A percentile compares a stretch with the other conserved stretches of the same genome.
Conservation (phyloP, 2,329 filamentous ascomycete genomes). For the Cladosporium sp. region DNA sequence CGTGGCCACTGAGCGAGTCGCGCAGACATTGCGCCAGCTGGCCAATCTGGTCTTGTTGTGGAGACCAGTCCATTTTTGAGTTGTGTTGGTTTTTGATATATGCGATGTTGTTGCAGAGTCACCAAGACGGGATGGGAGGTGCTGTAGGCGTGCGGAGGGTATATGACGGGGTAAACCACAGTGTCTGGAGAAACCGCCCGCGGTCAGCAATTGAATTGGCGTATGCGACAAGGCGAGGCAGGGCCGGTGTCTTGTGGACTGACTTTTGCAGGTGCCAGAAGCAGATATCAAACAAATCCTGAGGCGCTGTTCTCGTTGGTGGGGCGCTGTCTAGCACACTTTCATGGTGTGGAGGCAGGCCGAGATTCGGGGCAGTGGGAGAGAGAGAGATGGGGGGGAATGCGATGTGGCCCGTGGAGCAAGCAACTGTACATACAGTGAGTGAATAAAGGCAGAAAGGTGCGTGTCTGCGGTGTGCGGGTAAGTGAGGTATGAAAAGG, state of each 20-base stretch:
- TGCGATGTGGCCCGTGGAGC: neutral
- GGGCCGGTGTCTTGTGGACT: neutral
- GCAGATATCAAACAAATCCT: slow-evolving; percentile 10
- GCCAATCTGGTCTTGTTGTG: slow-evolving; percentile 76
- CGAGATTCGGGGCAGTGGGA: neutral
- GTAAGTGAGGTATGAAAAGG: neutral
- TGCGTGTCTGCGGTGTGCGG: neutral
- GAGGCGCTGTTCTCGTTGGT: neutral
- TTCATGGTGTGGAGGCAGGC: neutral
- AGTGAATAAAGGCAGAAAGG: too few relatives aligned
- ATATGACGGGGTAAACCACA: neutral
- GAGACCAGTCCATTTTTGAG: slow-evolving; percentile 81
- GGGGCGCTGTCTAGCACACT: slow-evolving; percentile 4
- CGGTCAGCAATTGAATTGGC: neutral
- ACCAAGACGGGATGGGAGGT: neutral
- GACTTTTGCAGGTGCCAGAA: slow-evolving; percentile 4
- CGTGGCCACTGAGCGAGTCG: slow-evolving; percentile 83
- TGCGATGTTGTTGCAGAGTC: neutral
- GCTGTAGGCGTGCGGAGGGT: neutral
- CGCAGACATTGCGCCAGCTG: slow-evolving; percentile 85
- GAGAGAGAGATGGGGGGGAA: neutral
- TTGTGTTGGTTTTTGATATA: neutral
- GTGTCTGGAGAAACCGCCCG: neutral
- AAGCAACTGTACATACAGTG: too few relatives aligned
- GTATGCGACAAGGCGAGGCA: neutral